Evolutionary conservation across 345 rosid genomes (phyloP).

Genomic region (Citrus unshiu): DNA sequence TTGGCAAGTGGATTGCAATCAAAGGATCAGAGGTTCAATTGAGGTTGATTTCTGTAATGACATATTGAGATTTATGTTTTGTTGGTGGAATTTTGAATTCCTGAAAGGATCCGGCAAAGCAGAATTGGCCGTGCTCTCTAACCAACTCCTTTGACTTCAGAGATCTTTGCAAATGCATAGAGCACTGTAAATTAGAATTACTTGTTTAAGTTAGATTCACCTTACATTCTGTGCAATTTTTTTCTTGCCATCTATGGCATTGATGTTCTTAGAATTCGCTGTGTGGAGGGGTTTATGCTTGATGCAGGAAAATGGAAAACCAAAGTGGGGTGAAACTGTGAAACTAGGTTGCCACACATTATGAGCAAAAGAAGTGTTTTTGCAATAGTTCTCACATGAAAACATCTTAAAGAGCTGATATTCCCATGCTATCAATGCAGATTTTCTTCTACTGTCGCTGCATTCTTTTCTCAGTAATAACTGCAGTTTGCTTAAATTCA

Average conservation of each 20-base stretch:
- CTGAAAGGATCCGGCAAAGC: neutral
- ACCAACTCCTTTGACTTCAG: neutral
- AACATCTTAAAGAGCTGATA: neutral
- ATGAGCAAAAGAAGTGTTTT: neutral
- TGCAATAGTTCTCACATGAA: neutral
- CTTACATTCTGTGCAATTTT: neutral
- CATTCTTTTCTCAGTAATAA: neutral
- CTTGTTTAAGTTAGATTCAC: neutral
- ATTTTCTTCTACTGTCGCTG: neutral
- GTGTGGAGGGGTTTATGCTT: neutral
- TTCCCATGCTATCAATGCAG: too few species aligned
- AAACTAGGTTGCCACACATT: neutral
- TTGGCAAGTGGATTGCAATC: too few species aligned
- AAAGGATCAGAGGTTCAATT: too few species aligned
- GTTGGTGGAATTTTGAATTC: too few species aligned
- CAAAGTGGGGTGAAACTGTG: neutral
- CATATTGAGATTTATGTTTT: too few species aligned
- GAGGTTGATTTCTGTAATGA: too few species aligned
- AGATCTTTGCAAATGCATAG: neutral
- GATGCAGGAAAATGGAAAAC: neutral
- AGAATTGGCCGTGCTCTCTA: neutral
- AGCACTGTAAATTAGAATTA: neutral
- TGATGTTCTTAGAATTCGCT: neutral
- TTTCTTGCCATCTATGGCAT: neutral
- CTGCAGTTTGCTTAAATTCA: neutral